Conservation (phyloP, 768 basidiomycete genomes). For the Lyophyllum shimeji region DNA sequence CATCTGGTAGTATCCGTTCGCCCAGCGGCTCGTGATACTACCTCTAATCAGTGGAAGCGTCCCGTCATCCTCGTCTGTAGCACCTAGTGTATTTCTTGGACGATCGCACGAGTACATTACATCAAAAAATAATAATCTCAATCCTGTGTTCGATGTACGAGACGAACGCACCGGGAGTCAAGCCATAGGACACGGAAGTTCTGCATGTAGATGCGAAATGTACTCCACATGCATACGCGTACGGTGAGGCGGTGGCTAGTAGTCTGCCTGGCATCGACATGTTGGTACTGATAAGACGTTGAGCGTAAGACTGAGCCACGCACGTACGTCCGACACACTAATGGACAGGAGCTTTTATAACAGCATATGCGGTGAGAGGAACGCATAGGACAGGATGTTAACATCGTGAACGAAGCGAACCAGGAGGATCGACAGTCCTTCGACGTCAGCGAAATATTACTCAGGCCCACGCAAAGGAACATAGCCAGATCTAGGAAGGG, state of each 20-base stretch:
- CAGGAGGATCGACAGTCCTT: neutral
- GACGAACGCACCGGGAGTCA: neutral
- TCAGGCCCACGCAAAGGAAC: neutral
- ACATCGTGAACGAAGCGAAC: neutral
- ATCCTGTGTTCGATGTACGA: neutral
- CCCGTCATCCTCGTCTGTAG: conserved; percentile 6
- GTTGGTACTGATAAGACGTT: neutral
- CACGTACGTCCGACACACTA: neutral
- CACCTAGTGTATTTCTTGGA: conserved; percentile 3
- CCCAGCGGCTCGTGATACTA: neutral
- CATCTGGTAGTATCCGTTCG: conserved; percentile 5
- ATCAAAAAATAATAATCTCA: neutral
- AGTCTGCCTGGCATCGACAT: neutral
- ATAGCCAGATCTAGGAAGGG: neutral
- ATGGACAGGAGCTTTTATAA: neutral
- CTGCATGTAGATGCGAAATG: too few relatives aligned
- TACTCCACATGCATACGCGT: too few relatives aligned
- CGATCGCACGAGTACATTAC: too few relatives aligned
- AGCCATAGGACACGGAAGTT: neutral
- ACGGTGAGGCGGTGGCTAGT: neutral
- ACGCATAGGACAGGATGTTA: too few relatives aligned
- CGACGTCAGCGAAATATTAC: neutral
- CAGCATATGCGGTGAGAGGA: too few relatives aligned
- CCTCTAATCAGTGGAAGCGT: conserved; percentile 11
- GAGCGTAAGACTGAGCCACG: neutral